Evolutionary conservation across 345 rosid genomes (phyloP), one percentile per base, ranked within the genome.

Genomic region (Hibiscus tridactylites): DNA sequence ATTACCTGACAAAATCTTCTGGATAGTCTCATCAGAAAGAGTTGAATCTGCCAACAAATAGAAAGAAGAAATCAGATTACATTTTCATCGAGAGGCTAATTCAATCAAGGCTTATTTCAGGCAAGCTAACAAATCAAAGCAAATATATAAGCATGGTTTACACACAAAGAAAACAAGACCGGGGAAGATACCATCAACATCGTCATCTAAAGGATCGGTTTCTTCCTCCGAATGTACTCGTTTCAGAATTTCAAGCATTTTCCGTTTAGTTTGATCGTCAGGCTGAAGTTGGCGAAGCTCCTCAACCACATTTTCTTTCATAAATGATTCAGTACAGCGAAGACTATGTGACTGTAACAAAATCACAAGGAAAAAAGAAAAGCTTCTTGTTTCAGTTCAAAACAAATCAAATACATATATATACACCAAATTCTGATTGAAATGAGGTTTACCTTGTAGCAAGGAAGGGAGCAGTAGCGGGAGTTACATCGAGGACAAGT

Each of bases 401-500:
- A 39, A 39, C 44, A 39, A 39, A 39, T 39, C 10, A 39, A 39
- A 39, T 39, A 7, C 10, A 7, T 39, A 39, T 39, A 39, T 8
- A 5, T 8, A 37, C 42, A 39, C 44, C 44, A 39, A 7, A 7
- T 39, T 39, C 44, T 7, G 44, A 39, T 8, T 46, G 56, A 56
- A 74, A 42, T 56, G 44, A 12, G 50, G 79, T 3, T 12, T 56
- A 85, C 87, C 89, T 83, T 87, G 78, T 90, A 92, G 78, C 98
- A 92, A 29, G 75, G 83, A 47, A 88, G 92, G 6, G 98, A 90
- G 61, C 97, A 92, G 75, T 95, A 92, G 0, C 97, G 90, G 31
- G 87, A 84, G 79, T 90, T 92, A 86, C 98, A 95, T 72, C 99
- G 87, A 44, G 98, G 98, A 70, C 99, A 90, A 73, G 98, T 90